Evolutionary conservation across 2,329 filamentous ascomycete species (phyloP), one percentile per base, ranked within the genome.

Genomic region (Cercospora sesami): DNA sequence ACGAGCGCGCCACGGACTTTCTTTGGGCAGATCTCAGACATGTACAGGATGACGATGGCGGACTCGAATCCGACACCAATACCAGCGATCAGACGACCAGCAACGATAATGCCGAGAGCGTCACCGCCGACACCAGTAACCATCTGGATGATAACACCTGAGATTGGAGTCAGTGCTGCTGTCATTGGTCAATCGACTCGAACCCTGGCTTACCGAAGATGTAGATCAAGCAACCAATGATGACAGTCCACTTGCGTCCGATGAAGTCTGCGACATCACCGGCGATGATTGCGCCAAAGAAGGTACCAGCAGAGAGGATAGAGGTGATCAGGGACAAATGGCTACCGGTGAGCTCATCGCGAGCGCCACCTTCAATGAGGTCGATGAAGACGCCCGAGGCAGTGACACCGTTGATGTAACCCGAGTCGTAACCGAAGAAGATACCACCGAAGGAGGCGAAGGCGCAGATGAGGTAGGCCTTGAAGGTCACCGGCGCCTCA

Each of bases 1-100:
- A 94, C 91, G 61, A 94, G 86, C 65, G 91, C 89, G 76, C 91
- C 91, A 76, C 91, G 88, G 72, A 95, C 89, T 67, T 78, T 77
- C 59, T 69, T 66, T 12, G 76, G 76, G 73, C 72, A 80, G 77
- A 94, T 92, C 81, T 94, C 92, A 60, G 90, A 92, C 91, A 95
- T 94, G 86, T 95, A 94, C 69, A 93, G 84, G 77, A 93, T 92
- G 79, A 93, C 89, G 75, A 93, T 89, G 75, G 91, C 90, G 8
- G 90, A 92, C 73, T 91, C 90, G 78, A 93, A 93, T 77, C 91
- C 91, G 75, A 93, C 90, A 84, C 91, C 91, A 66, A 93, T 79
- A 78, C 91, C 91, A 59, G 91, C 89, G 74, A 94, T 81, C 67
- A 93, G 81, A 85, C 91, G 91, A 78, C 91, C 91, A 67, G 87